Evolutionary conservation across 2,329 filamentous ascomycete genomes (phyloP).

Genomic region (Xylaria sp.): DNA sequence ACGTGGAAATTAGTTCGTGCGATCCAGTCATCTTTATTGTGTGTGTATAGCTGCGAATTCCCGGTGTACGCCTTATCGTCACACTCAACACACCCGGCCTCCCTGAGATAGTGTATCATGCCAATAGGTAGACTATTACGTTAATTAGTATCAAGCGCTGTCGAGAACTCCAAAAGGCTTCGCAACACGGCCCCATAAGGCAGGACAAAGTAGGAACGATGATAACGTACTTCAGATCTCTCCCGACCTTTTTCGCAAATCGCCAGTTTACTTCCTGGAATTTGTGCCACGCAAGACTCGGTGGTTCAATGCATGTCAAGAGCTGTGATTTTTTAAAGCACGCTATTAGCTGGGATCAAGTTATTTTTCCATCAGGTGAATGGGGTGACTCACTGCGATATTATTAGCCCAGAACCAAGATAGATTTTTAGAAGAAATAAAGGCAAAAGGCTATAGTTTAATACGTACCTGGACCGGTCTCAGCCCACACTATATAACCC

Average conservation of each 20-base stretch:
- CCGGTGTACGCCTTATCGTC: conserved; percentile 31
- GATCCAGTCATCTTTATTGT: conserved; percentile 22
- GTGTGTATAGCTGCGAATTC: conserved; percentile 23
- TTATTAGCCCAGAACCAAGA: background rate
- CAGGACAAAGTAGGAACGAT: background rate
- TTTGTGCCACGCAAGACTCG: conserved; percentile 30
- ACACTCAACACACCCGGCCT: conserved; percentile 35
- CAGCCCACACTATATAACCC: conserved; percentile 32
- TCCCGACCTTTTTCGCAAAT: conserved; percentile 33
- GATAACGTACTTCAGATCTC: conserved; percentile 34
- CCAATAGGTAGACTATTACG: conserved; percentile 32
- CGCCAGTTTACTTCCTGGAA: conserved; percentile 35
- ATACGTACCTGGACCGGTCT: conserved; percentile 34
- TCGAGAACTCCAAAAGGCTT: background rate
- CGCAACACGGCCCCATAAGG: background rate
- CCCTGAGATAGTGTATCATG: conserved; percentile 33
- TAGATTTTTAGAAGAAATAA: background rate
- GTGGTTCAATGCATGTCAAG: conserved; percentile 29
- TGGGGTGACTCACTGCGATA: conserved; percentile 11
- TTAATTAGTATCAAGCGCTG: background rate
- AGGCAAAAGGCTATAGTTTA: background rate
- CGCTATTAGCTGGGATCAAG: background rate
- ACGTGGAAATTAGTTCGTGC: conserved; percentile 19
- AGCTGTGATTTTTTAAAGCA: conserved; percentile 18
- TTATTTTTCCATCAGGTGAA: background rate